These are phyloP conservation scores for Alternaria arborescens DNA, from an alignment of 2,329 filamentous ascomycete species.

Conservation along the genomic window DNA sequence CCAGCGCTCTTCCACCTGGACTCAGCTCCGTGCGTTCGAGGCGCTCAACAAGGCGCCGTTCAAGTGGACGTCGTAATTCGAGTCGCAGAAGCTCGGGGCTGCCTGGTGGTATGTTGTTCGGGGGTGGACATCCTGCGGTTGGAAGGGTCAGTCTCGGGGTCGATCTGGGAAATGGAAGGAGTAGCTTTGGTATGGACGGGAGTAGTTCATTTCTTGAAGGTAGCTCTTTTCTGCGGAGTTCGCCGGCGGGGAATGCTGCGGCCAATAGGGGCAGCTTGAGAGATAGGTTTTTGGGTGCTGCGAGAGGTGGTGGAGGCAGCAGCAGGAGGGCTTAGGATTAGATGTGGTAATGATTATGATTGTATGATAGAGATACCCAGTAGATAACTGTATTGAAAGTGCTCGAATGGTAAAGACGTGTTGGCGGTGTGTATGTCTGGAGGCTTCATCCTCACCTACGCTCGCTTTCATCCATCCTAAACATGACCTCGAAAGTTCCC, in stretches of 20 bases:
- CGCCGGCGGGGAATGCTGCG: conserved; percentile 35
- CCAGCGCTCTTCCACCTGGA: conserved; percentile 24
- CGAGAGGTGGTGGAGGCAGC: conserved; percentile 23
- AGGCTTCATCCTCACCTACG: background rate
- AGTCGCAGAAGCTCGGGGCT: conserved; percentile 32
- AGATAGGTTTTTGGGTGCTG: conserved; percentile 39
- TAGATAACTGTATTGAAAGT: background rate
- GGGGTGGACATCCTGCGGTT: conserved; percentile 8
- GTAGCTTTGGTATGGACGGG: conserved; percentile 45
- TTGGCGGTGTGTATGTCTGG: background rate
- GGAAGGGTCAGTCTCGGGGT: conserved; percentile 29
- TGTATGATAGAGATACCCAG: conserved; percentile 11
- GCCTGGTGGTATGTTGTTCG: conserved; percentile 15
- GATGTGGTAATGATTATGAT: conserved; percentile 5
- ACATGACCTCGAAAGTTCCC: background rate
- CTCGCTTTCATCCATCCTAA: background rate
- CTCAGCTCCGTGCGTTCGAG: conserved; percentile 30
- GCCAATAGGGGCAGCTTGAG: conserved; percentile 41
- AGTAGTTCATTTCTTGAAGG: conserved; percentile 49
- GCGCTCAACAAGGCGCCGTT: conserved; percentile 31
- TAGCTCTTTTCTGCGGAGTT: conserved; percentile 48
- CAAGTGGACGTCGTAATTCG: conserved; percentile 31
- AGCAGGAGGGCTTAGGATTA: conserved; percentile 18
- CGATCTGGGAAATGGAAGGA: conserved; percentile 35
- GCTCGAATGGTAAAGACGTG: background rate